phyloP scores from a whole-genome alignment of 352 stramenopile species.

The Globisporangium cylindrosporum region DNA sequence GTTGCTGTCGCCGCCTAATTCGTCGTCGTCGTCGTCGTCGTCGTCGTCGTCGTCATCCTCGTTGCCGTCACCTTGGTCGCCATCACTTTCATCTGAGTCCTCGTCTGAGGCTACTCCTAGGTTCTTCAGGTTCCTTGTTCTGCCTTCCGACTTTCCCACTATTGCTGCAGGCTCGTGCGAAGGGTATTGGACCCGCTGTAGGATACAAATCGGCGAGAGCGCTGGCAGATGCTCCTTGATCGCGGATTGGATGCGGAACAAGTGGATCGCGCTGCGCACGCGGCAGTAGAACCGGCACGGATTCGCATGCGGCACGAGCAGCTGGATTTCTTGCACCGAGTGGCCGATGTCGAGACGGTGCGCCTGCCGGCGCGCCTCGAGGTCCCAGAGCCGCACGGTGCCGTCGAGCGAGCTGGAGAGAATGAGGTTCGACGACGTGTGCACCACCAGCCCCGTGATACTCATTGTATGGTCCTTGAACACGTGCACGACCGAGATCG shows the following conservation, averaged over 20 bases:
- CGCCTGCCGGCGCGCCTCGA: slow-evolving; percentile 56
- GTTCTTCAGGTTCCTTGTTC: neutral
- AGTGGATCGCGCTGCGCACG: slow-evolving; percentile 46
- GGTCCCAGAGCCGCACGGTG: slow-evolving; percentile 62
- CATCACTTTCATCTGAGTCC: slow-evolving; percentile 1
- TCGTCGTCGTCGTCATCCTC: slow-evolving; percentile 10
- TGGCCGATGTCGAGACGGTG: slow-evolving; percentile 58
- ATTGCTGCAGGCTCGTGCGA: slow-evolving; percentile 1
- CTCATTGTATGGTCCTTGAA: slow-evolving; percentile 71
- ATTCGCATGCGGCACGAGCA: slow-evolving; percentile 34
- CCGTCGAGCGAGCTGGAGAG: slow-evolving; percentile 73
- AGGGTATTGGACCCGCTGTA: slow-evolving; percentile 47
- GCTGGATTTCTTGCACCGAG: slow-evolving; percentile 38
- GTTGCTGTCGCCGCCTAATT: slow-evolving; percentile 6
- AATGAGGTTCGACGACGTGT: slow-evolving; percentile 46
- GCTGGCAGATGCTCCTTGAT: slow-evolving; percentile 65
- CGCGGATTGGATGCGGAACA: slow-evolving; percentile 65
- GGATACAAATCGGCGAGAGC: slow-evolving; percentile 50
- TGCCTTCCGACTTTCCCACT: neutral
- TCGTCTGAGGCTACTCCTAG: neutral
- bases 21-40: slow-evolving; percentile 13
- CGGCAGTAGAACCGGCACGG: slow-evolving; percentile 60
- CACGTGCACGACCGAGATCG: slow-evolving; percentile 49
- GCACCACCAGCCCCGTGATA: slow-evolving; percentile 52
- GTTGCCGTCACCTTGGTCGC: slow-evolving; percentile 16